Percentiles rank a stretch among this genome's conserved stretches.
These are phyloP conservation scores for Danielia oregonensis DNA, from an alignment of 805 yeast species.

Conservation along the genomic window DNA sequence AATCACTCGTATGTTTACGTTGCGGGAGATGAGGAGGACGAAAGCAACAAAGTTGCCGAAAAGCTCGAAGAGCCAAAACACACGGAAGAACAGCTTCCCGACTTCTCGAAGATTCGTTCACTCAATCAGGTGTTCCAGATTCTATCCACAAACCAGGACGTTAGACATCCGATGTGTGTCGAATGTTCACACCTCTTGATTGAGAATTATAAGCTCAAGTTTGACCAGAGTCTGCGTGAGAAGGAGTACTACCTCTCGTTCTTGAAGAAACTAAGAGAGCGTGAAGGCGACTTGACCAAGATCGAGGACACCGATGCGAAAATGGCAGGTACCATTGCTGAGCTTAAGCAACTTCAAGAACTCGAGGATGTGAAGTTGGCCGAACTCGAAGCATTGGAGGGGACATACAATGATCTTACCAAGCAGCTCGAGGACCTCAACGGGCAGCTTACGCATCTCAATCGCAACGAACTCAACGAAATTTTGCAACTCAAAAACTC, in stretches of 20 bases:
- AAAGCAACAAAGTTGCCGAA: conserved; percentile 16
- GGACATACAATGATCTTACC: conserved; percentile 42
- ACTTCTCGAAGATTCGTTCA: conserved; percentile 39
- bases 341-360: conserved; percentile 41
- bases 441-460: conserved; percentile 27
- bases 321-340: conserved; percentile 16
- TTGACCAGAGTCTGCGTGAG: conserved; percentile 71
- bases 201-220: conserved; percentile 61
- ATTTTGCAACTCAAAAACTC: conserved; percentile 50
- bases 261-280: conserved; percentile 57
- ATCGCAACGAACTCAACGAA: conserved; percentile 44
- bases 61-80: conserved; percentile 4
- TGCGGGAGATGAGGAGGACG: conserved; percentile 21
- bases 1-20: conserved; percentile 15
- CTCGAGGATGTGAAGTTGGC: conserved; percentile 31
- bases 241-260: conserved; percentile 75
- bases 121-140: conserved; percentile 67
- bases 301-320: conserved; percentile 19
- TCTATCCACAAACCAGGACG: conserved; percentile 62
- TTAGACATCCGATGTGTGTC: conserved; percentile 80
- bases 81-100: conserved; percentile 12
- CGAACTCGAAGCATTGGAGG: conserved; percentile 38
- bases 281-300: conserved; percentile 14
- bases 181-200: conserved; percentile 75
- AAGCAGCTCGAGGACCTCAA: conserved; percentile 45